These are phyloP conservation scores for Bruguiera gymnorhiza DNA, from an alignment of 345 rosid genomes.

Conservation along the genomic window DNA sequence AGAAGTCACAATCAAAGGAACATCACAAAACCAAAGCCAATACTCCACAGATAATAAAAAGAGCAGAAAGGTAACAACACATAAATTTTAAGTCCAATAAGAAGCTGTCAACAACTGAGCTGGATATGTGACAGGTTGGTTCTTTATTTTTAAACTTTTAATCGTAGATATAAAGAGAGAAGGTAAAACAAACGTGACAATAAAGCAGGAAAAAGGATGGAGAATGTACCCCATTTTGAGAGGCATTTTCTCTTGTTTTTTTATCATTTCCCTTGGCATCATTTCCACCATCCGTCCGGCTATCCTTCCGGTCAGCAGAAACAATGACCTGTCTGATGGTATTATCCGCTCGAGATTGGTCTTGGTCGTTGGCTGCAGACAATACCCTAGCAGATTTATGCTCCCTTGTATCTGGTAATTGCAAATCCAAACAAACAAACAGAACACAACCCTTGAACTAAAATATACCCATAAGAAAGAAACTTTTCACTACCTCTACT, in stretches of 20 bases:
- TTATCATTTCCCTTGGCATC: neutral
- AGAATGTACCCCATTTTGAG: conserved; percentile 14
- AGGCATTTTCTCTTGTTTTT: neutral
- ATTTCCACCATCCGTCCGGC: neutral
- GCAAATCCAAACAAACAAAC: conserved; percentile 22
- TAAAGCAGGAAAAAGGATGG: neutral
- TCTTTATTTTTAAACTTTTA: neutral
- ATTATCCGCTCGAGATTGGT: conserved; percentile 37
- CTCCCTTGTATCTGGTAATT: conserved; percentile 41
- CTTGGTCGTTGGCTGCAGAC: conserved; percentile 50
- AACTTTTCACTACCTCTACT: neutral
- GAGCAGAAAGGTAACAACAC: neutral
- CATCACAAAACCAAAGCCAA: neutral
- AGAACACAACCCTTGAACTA: conserved; percentile 2
- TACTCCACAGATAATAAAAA: neutral
- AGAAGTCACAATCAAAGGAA: conserved; percentile 4
- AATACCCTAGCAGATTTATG: conserved; percentile 72
- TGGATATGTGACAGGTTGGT: neutral
- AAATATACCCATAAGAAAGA: neutral
- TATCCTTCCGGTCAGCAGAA: conserved; percentile 14
- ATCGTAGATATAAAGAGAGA: neutral
- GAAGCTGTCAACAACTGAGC: conserved; percentile 13
- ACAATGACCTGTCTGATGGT: conserved; percentile 58
- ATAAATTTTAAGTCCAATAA: conserved; percentile 5
- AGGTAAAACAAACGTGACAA: neutral